phyloP scores from a whole-genome alignment of 2,329 filamentous ascomycete genomes.

The Sclerotinia minor region DNA sequence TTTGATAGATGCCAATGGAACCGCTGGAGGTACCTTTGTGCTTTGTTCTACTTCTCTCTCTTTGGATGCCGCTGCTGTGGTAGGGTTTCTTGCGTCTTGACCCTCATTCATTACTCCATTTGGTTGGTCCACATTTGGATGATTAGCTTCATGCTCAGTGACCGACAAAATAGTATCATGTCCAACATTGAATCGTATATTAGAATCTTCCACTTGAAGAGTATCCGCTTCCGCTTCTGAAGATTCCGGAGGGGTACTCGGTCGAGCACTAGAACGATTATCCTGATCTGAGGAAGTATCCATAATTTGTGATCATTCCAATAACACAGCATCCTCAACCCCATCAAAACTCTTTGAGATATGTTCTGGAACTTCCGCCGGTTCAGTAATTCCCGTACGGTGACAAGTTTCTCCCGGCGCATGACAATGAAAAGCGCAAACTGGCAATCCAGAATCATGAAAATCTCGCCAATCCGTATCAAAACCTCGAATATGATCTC shows the following conservation, averaged over 20 bases:
- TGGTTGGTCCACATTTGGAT: neutral
- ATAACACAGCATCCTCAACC: neutral
- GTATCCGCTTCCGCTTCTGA: neutral
- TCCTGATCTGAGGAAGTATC: conserved; percentile 9
- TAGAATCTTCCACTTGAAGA: neutral
- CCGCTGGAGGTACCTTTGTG: neutral
- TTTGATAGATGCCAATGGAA: neutral
- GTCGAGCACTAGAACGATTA: neutral
- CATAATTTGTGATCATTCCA: conserved; percentile 12
- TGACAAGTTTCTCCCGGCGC: conserved; percentile 14
- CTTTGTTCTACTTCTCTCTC: neutral
- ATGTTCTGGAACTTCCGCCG: conserved; percentile 9
- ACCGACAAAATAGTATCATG: neutral
- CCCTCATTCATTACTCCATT: neutral
- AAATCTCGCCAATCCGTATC: conserved; percentile 19
- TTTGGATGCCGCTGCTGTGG: neutral
- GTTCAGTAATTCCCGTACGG: conserved; percentile 12
- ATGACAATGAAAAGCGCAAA: conserved; percentile 14
- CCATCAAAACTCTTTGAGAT: conserved; percentile 13
- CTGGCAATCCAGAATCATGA: conserved; percentile 10
- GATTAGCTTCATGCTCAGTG: neutral
- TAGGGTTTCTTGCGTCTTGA: neutral
- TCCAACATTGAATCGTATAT: neutral
- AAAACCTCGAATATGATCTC: conserved; percentile 13
- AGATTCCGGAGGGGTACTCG: neutral